These are phyloP conservation scores for Penicillium sp. DNA, from an alignment of 2,329 filamentous ascomycete genomes.

Conservation along the genomic window DNA sequence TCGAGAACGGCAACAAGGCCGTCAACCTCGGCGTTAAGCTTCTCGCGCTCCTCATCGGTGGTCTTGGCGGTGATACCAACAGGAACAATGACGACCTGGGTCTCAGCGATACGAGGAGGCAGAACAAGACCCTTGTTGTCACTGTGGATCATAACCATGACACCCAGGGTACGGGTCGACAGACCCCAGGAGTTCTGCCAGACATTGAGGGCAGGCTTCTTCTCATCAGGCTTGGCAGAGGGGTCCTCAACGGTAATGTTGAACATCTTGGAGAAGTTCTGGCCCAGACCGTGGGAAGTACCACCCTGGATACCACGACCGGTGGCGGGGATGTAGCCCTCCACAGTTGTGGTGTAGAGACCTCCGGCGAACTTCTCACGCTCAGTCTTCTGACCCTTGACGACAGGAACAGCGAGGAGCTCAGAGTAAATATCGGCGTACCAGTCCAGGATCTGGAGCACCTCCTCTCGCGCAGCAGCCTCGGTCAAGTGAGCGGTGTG, in stretches of 20 bases:
- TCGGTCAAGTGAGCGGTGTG: conserved; percentile 90
- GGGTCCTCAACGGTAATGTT: conserved; percentile 89
- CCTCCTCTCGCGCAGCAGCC: conserved; percentile 77
- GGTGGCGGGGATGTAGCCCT: conserved; percentile 94
- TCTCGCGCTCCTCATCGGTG: conserved; percentile 72
- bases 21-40: conserved; percentile 74
- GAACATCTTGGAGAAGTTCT: conserved; percentile 99
- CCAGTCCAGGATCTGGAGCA: conserved; percentile 87
- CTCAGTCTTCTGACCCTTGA: conserved; percentile 91
- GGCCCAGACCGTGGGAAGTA: conserved; percentile 90
- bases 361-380: conserved; percentile 98
- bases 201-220: conserved; percentile 77
- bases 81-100: conserved; percentile 83
- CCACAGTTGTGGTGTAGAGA: conserved; percentile 93
- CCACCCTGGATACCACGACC: conserved; percentile 95
- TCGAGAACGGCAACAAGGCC: conserved; percentile 68
- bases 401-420: conserved; percentile 89
- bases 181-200: conserved; percentile 99
- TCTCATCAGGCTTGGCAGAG: conserved; percentile 65
- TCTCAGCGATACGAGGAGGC: conserved; percentile 83
- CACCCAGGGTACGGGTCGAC: conserved; percentile 93
- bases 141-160: conserved; percentile 98
- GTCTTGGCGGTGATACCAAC: conserved; percentile 92
- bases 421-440: conserved; percentile 93
- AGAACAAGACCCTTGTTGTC: conserved; percentile 95